Evolutionary conservation across 2,329 filamentous ascomycete genomes (phyloP), one percentile per base, ranked within the genome.

Genomic region (Pseudonectria buxi): DNA sequence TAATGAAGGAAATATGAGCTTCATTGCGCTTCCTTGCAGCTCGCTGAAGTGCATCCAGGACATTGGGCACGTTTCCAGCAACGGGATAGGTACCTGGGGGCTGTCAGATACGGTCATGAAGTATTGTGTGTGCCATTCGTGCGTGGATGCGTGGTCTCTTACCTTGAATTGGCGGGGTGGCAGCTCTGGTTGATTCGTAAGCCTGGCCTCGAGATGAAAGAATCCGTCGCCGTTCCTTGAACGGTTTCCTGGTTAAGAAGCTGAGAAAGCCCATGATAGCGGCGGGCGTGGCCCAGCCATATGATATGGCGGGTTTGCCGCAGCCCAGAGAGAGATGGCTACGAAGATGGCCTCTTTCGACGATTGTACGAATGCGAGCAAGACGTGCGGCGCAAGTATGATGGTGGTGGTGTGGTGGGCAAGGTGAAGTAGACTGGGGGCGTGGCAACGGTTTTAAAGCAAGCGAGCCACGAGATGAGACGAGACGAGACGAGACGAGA

Each of bases 261-360:
- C 36, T 54, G 27, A 54, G 49, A 32, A 54, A 47, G 30, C 51
- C 51, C 51, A 54, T 54, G 39, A 45, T 49, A 43, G 30, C 40
- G 26, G 13, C 33, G 15, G 31, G 33, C 37, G 30, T 39, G 30
- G 26, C 4, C 37, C 40, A 41, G 50, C 50, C 48, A 51, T 49
- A 18, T 32, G 32, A 51, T 49, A 18, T 32, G 32, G 39, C 41
- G 34, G 33, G 4, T 29, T 11, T 9, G 10, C 27, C 15, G 12
- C 26, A 10, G 6, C 9, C n/a, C 7, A 26, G 22, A 14, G 24
- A 14, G 9, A n/a, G 12, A n/a, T n/a, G n/a, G n/a, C n/a, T n/a
- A n/a, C n/a, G n/a, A n/a, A n/a, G n/a, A n/a, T n/a, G 11, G 7
- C 14, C 18, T 24, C 10, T 14, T n/a, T 7, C 15, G 14, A 22